phyloP scores from a whole-genome alignment of 2,329 filamentous ascomycete genomes.

The Colletotrichum orbiculare region DNA sequence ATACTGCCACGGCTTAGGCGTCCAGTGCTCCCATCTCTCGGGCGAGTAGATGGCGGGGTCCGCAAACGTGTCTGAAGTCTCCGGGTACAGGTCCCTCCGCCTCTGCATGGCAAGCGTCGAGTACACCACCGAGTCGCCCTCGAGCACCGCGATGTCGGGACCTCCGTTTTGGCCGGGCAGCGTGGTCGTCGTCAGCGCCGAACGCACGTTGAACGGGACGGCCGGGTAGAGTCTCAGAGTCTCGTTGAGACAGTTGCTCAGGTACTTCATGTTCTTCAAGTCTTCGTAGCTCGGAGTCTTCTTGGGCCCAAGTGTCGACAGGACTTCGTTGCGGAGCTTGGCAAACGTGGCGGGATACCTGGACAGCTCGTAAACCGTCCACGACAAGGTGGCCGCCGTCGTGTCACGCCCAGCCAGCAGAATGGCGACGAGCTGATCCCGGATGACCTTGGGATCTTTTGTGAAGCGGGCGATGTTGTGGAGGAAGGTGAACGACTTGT shows the following conservation, averaged over 20 bases:
- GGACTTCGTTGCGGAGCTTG: conserved; percentile 54
- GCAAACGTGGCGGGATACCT: conserved; percentile 52
- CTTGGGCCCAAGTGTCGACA: conserved; percentile 60
- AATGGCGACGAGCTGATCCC: conserved; percentile 81
- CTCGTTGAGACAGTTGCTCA: conserved; percentile 79
- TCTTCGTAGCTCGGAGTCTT: conserved; percentile 41
- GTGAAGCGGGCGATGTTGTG: conserved; percentile 80
- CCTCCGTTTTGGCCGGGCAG: conserved; percentile 62
- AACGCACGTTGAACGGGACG: conserved; percentile 83
- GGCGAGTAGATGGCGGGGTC: conserved; percentile 57
- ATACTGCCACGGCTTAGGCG: conserved; percentile 64
- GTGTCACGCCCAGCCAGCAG: conserved; percentile 70
- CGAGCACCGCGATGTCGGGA: conserved; percentile 55
- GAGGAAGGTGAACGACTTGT: conserved; percentile 78
- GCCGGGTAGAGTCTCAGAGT: conserved; percentile 81
- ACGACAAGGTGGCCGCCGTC: conserved; percentile 61
- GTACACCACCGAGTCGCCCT: conserved; percentile 60
- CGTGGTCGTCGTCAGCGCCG: conserved; percentile 77
- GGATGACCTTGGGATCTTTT: conserved; percentile 69
- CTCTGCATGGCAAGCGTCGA: conserved; percentile 64
- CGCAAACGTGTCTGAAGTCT: conserved; percentile 49
- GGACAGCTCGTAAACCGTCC: conserved; percentile 57
- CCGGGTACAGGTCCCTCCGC: conserved; percentile 59
- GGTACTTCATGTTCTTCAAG: conserved; percentile 76
- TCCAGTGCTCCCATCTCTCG: conserved; percentile 63